Base-by-base conservation (phyloP, 2,329 filamentous ascomycete genomes). In the Penicillium sp. region DNA sequence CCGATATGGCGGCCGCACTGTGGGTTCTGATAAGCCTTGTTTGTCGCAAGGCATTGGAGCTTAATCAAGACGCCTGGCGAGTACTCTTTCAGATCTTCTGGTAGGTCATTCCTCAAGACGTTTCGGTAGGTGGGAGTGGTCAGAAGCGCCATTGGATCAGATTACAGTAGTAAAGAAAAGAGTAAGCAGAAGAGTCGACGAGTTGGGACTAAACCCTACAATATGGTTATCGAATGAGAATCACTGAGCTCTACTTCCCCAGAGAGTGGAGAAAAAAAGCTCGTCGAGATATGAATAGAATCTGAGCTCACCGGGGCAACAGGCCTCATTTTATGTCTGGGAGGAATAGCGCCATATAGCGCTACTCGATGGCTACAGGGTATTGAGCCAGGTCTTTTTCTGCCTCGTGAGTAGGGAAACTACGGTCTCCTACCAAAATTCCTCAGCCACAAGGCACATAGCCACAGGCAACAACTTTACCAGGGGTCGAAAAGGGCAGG, bases 291-390 rank as follows among this genome's bases (percentile, higher is more conserved):
- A 13, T 37, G 19, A 9, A 38, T 37, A 24, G 35, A 26, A 38
- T 6, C 50, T 17, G 24, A n/a, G 12, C 38, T 53, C 50, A 53
- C 50, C 50, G 26, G 50, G 50, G 50, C 50, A 53, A 53, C 50
- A 19, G 17, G 33, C 10, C 22, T 12, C 26, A 24, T 24, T 53
- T 53, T 53, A 53, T 53, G 45, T 10, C 15, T 49, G 44, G 1
- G 2, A n/a, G 26, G 4, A 4, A 17, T 15, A 28, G 22, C 44
- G 6, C 22, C 15, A 15, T 28, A 7, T 8, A 28, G 5, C 13
- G 24, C 44, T 47, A 26, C 22, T 47, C 26, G 12, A 26, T 26
- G 24, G 24, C 24, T 26, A 30, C 15, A 12, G 5, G 40, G 19
- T 13, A 24, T 10, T 24, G 10, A 22, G 24, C 1, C 19, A 9